These are phyloP conservation scores for Verruconis gallopava DNA, from an alignment of 2,329 filamentous ascomycete genomes.

Conservation along the genomic window DNA sequence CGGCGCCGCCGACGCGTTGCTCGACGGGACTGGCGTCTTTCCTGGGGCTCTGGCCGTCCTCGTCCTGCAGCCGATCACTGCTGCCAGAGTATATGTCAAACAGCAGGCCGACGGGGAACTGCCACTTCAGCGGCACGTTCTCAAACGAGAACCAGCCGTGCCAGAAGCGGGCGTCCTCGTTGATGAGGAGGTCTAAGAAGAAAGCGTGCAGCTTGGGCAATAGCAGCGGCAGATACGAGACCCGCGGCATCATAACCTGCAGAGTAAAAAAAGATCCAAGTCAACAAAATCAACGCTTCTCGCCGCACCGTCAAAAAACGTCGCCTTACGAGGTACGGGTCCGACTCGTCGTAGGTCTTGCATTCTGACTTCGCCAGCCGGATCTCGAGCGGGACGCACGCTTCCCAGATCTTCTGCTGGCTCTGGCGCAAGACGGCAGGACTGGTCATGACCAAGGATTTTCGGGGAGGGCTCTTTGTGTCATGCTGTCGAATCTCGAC, in stretches of 20 bases:
- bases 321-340: conserved; percentile 43
- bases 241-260: conserved; percentile 46
- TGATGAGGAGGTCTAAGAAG: conserved; percentile 45
- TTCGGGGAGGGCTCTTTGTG: no score
- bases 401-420: conserved; percentile 44
- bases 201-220: conserved; percentile 50
- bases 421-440: conserved; percentile 21
- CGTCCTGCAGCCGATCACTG: conserved; percentile 15
- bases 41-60: conserved; percentile 10
- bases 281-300: conserved; percentile 5
- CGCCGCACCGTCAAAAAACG: neutral
- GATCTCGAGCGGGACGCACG: conserved; percentile 47
- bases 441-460: conserved; percentile 6
- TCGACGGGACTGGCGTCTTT: conserved; percentile 10
- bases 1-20: conserved; percentile 14
- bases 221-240: conserved; percentile 57
- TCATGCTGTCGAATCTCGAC: no score
- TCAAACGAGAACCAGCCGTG: conserved; percentile 55
- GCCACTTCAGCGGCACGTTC: conserved; percentile 57
- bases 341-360: conserved; percentile 45
- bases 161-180: conserved; percentile 38
- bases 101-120: conserved; percentile 55
- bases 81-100: conserved; percentile 55
- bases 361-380: conserved; percentile 45
- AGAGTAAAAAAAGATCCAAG: no score